Evolutionary conservation across 371 early-diverging fungal genomes (phyloP).

Genomic region (Coemansia sp.): DNA sequence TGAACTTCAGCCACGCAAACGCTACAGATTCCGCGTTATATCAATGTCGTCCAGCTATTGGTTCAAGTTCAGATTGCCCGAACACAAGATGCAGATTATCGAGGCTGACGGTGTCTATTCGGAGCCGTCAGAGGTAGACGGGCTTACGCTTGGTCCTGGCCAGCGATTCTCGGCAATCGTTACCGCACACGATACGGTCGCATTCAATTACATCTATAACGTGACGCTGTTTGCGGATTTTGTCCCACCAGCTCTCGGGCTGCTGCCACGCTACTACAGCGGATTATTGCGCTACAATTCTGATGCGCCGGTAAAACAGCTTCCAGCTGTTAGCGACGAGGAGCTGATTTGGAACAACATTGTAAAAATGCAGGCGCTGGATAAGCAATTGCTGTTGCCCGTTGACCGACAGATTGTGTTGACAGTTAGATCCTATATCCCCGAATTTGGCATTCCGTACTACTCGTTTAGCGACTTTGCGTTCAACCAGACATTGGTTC

Average conservation of each 20-base stretch:
- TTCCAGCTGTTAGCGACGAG: not conserved
- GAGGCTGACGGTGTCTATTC: conserved; percentile 77
- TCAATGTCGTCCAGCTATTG: conserved; percentile 71
- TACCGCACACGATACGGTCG: conserved; percentile 55
- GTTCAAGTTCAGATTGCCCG: conserved; percentile 75
- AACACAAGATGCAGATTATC: conserved; percentile 72
- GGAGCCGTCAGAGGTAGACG: conserved; percentile 56
- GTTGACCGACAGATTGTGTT: conserved; percentile 16
- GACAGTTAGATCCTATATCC: not conserved
- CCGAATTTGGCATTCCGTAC: not conserved
- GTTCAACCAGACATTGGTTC: conserved; percentile 71
- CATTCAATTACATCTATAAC: conserved; percentile 37
- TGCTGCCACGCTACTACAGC: conserved; percentile 12
- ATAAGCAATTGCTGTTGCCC: conserved; percentile 8
- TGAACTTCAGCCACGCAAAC: conserved; percentile 67
- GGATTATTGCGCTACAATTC: conserved; percentile 13
- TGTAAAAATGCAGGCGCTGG: conserved; percentile 5
- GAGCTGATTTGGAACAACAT: not conserved
- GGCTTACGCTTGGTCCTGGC: conserved; percentile 62
- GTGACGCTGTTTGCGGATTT: conserved; percentile 24
- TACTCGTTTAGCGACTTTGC: not conserved
- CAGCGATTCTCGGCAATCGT: conserved; percentile 71
- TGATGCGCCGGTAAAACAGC: conserved; percentile 2
- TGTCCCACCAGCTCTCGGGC: not conserved
- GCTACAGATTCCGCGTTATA: conserved; percentile 80